Evolutionary conservation across 495 filamentous ascomycete species (phyloP).

Genomic region (Achaetomiella virescens): DNA sequence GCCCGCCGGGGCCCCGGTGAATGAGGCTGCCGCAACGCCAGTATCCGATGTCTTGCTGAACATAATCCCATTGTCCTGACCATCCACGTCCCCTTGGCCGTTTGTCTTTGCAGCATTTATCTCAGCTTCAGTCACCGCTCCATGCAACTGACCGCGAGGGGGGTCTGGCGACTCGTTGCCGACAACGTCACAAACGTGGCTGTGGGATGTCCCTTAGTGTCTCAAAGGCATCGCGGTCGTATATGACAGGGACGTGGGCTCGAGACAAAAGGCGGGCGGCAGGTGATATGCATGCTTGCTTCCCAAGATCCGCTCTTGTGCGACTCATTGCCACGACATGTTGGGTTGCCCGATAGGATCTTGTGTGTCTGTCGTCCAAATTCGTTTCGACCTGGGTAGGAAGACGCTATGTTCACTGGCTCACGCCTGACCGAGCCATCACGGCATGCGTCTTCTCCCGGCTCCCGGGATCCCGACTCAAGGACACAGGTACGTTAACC

Average conservation of each 20-base stretch:
- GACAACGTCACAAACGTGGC: not conserved
- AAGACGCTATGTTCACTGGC: conserved; percentile 26
- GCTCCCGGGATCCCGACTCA: too few species aligned
- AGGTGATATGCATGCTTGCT: conserved; percentile 33
- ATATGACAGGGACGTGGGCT: conserved; percentile 27
- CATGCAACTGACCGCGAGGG: conserved; percentile 12
- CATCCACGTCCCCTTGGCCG: not conserved
- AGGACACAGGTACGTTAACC: not conserved
- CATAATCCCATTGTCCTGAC: conserved; percentile 4
- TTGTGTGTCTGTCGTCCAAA: conserved; percentile 18
- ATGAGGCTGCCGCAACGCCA: conserved; percentile 4
- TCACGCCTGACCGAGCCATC: conserved; percentile 3
- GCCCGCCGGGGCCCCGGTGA: not conserved
- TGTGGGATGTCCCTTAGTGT: conserved; percentile 12
- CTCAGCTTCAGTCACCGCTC: conserved; percentile 3
- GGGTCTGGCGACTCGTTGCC: not conserved
- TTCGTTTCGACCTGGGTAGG: conserved; percentile 17
- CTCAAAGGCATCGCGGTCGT: conserved; percentile 16
- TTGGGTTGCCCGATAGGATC: conserved; percentile 25
- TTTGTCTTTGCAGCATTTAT: not conserved
- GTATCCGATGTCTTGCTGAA: not conserved
- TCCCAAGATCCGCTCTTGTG: conserved; percentile 31
- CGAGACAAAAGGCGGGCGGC: conserved; percentile 23
- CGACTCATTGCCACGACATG: conserved; percentile 31
- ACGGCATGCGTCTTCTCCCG: conserved; percentile 20